Evolutionary conservation across 2,329 filamentous ascomycete species (phyloP).

Genomic region (Aureobasidium sp.): DNA sequence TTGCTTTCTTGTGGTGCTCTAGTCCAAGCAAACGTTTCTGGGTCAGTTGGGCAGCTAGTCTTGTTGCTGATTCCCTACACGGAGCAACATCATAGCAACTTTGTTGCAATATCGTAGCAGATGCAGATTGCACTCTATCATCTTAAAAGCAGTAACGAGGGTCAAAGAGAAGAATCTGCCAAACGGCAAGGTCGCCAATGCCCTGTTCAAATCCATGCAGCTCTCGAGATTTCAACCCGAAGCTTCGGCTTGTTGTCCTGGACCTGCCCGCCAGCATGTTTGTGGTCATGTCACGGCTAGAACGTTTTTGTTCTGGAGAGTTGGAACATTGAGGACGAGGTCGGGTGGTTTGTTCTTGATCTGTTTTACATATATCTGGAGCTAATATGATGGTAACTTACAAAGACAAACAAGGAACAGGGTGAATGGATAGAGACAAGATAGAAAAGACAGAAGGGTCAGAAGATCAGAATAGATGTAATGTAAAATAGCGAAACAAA

Average conservation of each 20-base stretch:
- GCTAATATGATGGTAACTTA: no score
- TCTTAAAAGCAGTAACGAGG: no score
- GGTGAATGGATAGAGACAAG: no score
- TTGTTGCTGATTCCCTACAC: not conserved
- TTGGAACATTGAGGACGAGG: not conserved
- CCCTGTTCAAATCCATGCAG: not conserved
- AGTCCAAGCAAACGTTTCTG: not conserved
- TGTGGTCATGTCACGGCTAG: not conserved
- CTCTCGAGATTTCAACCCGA: not conserved
- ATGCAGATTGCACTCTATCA: no score
- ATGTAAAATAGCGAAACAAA: no score
- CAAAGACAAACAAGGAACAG: no score
- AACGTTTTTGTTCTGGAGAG: not conserved
- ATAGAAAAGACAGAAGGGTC: no score
- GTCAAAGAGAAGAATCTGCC: not conserved
- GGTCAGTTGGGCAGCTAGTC: not conserved
- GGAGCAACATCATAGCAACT: no score
- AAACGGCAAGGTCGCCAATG: not conserved
- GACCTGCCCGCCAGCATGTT: not conserved
- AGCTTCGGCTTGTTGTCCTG: not conserved
- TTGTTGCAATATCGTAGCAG: no score
- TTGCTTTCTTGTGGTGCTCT: not conserved
- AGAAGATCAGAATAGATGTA: no score
- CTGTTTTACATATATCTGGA: no score
- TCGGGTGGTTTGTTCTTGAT: not conserved